Percentiles rank a stretch among this genome's conserved stretches.
Evolutionary conservation across 768 basidiomycete genomes (phyloP).

Genomic region (Pisolithus microcarpus): DNA sequence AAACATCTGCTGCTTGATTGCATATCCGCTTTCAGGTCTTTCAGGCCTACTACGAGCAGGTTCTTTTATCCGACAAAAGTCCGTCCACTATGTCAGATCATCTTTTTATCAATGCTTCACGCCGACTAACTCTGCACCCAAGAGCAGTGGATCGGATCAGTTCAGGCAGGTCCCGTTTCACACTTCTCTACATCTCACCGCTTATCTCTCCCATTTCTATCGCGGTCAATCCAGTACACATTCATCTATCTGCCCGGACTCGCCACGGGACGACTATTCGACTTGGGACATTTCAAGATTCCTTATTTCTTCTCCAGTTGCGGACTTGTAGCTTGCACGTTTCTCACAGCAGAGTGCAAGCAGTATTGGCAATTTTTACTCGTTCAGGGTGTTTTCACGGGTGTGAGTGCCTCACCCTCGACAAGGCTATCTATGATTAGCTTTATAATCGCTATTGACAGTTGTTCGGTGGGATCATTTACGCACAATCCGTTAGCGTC

Average conservation of each 20-base stretch:
- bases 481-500: slow-evolving; percentile 52
- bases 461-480: slow-evolving; percentile 49
- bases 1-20: no score
- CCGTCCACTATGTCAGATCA: slow-evolving; percentile 55
- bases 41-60: slow-evolving; percentile 62
- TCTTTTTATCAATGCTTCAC: not conserved
- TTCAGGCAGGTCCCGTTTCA: slow-evolving; percentile 40
- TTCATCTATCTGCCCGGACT: slow-evolving; percentile 58
- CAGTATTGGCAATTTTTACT: slow-evolving; percentile 74
- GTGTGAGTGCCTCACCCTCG: slow-evolving; percentile 35
- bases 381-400: slow-evolving; percentile 63
- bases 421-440: no score
- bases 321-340: slow-evolving; percentile 46
- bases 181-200: not conserved
- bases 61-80: slow-evolving; percentile 39
- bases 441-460: not conserved
- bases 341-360: slow-evolving; percentile 66
- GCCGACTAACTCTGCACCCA: slow-evolving; percentile 19
- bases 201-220: not conserved
- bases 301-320: slow-evolving; percentile 43
- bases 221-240: slow-evolving; percentile 39
- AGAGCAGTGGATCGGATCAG: slow-evolving; percentile 75
- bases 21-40: slow-evolving; percentile 45
- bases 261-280: slow-evolving; percentile 62
- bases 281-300: slow-evolving; percentile 57